phyloP scores from a whole-genome alignment of 257 asterid genomes.

The Striga asiatica region DNA sequence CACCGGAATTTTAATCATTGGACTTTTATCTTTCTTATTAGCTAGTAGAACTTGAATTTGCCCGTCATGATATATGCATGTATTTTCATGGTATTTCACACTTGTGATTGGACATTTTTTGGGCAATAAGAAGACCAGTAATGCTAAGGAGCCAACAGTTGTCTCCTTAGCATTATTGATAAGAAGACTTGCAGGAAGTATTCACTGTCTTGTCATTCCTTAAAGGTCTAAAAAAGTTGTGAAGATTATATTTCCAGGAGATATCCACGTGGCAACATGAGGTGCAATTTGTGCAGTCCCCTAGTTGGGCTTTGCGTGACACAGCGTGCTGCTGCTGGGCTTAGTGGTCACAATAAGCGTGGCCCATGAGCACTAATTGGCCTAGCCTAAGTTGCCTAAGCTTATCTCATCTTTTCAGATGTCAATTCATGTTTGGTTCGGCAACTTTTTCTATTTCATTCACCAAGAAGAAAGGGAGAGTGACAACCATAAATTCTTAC shows the following conservation, averaged over 20 bases:
- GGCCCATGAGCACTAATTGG: background rate
- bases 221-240: no score
- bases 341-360: background rate
- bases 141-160: no score
- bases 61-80: no score
- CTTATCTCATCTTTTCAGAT: background rate
- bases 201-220: no score
- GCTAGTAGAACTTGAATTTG: no score
- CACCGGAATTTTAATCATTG: no score
- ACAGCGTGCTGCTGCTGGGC: background rate
- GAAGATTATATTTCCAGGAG: background rate
- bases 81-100: background rate
- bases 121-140: background rate
- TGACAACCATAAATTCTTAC: no score
- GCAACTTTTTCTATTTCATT: no score
- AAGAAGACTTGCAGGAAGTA: no score
- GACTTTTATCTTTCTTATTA: no score
- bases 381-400: background rate
- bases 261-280: conserved; percentile 24
- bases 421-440: background rate
- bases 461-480: no score
- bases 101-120: conserved; percentile 9
- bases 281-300: conserved; percentile 18
- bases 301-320: background rate
- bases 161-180: no score